Base-by-base conservation (phyloP, 306 rosid species). In the Trichosanthes truncata region DNA sequence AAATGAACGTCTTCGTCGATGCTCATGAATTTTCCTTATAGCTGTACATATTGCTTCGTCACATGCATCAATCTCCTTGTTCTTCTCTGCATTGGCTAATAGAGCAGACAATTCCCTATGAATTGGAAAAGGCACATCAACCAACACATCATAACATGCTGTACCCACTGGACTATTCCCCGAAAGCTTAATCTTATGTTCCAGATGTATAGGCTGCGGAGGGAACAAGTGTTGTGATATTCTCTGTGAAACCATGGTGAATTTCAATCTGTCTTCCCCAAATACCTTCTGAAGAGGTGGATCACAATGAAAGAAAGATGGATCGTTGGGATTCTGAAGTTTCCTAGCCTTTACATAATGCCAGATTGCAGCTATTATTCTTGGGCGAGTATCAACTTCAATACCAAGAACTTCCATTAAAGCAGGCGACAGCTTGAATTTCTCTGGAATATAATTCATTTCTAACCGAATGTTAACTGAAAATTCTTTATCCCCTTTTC, bases 321-420 rank as follows among this genome's bases (percentile, higher is more conserved):
- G 96, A 81, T 96, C 99, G 33, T 83, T 85, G 29, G 91, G 94
- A 88, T 85, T 90, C 85, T 96, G 99, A 87, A 96, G 85, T 78
- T 93, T 96, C 84, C 99, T 87, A 78, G 99, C 99, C 90, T 96
- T 96, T 80, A 96, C 99, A 87, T 96, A 96, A 86, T 96, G 98
- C 99, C 99, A 96, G 78, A 96, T 91, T 2, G 99, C 97, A 80
- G 97, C 94, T 79, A 96, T 88, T 77, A 96, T 90, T 85, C 99
- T 89, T 0, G 99, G 98, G 51, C 98, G 98, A 78, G 99, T 90
- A 82, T 96, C 99, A 82, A 96, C 98, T 86, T 96, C 99, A 84
- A 96, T 90, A 83, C 98, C 99, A 83, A 96, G 98, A 89, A 96
- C 98, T 80, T 96, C 99, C 84, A 89, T 88, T 86, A 96, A 87